Base-by-base conservation (phyloP, 2,329 filamentous ascomycete species). In the Fusarium caatingaense region DNA sequence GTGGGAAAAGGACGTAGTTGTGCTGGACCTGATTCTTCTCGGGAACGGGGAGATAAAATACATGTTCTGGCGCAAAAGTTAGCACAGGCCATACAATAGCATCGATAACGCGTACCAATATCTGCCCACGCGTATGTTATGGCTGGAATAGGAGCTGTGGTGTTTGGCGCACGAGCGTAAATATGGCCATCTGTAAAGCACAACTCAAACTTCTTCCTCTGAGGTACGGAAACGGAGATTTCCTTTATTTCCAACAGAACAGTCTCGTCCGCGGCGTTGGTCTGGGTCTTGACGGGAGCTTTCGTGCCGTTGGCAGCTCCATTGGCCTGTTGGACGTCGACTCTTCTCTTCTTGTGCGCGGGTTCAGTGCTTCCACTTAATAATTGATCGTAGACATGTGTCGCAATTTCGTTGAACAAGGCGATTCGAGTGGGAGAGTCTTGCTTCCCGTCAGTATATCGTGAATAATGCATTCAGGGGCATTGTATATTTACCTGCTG, bases 191-290 rank as follows among this genome's bases (percentile, higher is more conserved):
- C 79, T 4, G 89, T 91, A 66, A 91, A 86, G 77, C 87, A 89
- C 11, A 92, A 77, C 68, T 89, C 87, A 71, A 88, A 88, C 78
- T 91, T 92, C 79, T 92, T 92, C 67, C 90, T 83, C 79, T 89
- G 88, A 0, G 90, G 90, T 6, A 91, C 83, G 1, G 88, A 87
- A n/a, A 91, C 83, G 0, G 89, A 91, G 21, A 92, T 88, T 46
- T 91, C 89, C 77, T 89, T 89, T 63, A 91, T 82, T 68, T 87
- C 86, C 20, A 91, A 80, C 27, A 90, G 78, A 0, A 90, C 79
- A 9, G 82, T 73, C 70, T 90, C 88, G 8, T 81, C 79, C 3
- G 81, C 80, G 1, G 85, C 82, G 51, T 82, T 82, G 25, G 78
- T 62, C 23, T 66, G 53, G 40, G 49, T 34, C 68, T 68, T 55